A percentile compares a stretch with the other conserved stretches of the same genome.
Evolutionary conservation across 148 eudicot species (phyloP).

Genomic region (Rhododendron ferrugineum): DNA sequence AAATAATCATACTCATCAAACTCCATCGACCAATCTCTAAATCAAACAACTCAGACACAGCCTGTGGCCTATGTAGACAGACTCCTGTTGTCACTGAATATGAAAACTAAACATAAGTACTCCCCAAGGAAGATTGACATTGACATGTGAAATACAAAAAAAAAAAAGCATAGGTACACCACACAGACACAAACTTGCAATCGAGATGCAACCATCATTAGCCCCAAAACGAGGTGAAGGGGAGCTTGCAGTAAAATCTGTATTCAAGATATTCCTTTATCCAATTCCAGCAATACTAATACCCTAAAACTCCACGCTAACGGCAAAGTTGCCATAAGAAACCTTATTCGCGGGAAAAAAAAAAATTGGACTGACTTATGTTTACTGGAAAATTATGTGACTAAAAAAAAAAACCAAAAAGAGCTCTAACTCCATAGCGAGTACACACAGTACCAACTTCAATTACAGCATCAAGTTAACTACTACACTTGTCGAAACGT

Average conservation of each 20-base stretch:
- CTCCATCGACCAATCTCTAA: conserved; percentile 41
- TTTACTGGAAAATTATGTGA: background rate
- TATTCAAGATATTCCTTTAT: background rate
- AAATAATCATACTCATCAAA: conserved; percentile 76
- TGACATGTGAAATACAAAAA: background rate
- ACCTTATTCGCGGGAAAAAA: background rate
- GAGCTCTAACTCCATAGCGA: background rate
- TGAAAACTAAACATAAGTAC: background rate
- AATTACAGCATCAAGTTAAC: background rate
- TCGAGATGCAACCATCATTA: background rate
- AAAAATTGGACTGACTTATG: background rate
- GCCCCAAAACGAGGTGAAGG: background rate
- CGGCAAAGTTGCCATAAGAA: background rate
- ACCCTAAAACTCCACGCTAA: background rate
- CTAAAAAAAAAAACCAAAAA: background rate
- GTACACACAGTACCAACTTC: background rate
- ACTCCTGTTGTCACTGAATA: background rate
- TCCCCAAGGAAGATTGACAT: background rate
- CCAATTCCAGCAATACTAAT: background rate
- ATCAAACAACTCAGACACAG: conserved; percentile 5
- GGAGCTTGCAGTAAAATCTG: background rate
- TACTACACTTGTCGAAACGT: background rate
- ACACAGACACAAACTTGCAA: background rate
- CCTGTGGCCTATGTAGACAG: background rate
- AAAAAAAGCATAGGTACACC: background rate